Evolutionary conservation across 208 protist species (phyloP), one percentile per base, ranked within the genome.

Genomic region (Leishmania tropica): DNA sequence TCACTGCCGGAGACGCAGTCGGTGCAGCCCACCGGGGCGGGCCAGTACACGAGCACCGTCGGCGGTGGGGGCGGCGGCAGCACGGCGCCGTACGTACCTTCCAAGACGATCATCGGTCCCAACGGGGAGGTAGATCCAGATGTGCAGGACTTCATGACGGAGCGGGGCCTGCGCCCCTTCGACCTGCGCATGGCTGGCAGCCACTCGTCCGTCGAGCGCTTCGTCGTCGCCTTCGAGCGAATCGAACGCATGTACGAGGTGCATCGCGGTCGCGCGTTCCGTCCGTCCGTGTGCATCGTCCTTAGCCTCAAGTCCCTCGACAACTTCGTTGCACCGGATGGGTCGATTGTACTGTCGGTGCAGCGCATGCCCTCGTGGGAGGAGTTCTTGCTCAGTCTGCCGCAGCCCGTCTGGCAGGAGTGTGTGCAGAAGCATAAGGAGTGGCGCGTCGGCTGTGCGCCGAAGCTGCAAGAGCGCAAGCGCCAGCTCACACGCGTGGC

Each of bases 151-250:
- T 97, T 89, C 78, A 92, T 97, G 89, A 81, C 82, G 15, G 92
- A 97, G 73, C 89, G 90, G 40, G 90, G 90, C 1, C 65, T 97
- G 62, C 88, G 90, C 28, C 87, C 91, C 31, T 96, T 97, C 81
- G 94, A 97, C 75, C 85, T 97, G 45, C 90, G 94, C 78, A 95
- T 97, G 92, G 89, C 89, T 3, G 94, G 94, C 58, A 92, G 88
- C 72, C 85, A 92, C 75, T 87, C 92, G 37, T 89, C 90, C 2
- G 86, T 96, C 48, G 94, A 97, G 76, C 89, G 90, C 54, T 94
- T 97, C 84, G 92, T 97, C 24, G 83, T 76, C 15, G 89, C 91
- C 5, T 95, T 97, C 80, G 94, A 97, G 85, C 83, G 90, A 24
- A 78, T 97, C 42, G 92, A 96, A 83, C 73, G 90, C 40, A 86